These are phyloP conservation scores for Boeremia exigua DNA, from an alignment of 2,329 filamentous ascomycete species.

Conservation along the genomic window DNA sequence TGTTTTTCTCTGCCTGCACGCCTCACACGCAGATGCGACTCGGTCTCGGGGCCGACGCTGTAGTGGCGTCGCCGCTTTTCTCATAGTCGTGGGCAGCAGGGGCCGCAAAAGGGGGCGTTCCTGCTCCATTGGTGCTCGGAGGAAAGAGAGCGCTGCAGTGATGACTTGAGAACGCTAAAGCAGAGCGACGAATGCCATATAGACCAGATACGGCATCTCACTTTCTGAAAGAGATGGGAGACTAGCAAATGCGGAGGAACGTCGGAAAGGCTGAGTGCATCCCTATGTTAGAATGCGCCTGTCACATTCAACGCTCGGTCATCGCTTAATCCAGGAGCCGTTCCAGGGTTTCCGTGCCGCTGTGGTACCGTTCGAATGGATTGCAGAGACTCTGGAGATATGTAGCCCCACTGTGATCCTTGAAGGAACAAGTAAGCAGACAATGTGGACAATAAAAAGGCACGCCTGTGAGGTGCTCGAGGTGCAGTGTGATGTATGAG, in stretches of 20 bases:
- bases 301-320: neutral
- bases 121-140: slow-evolving; percentile 2
- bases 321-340: neutral
- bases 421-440: neutral
- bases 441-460: neutral
- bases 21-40: slow-evolving; percentile 7
- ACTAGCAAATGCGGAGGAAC: neutral
- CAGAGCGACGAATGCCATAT: neutral
- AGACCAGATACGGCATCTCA: neutral
- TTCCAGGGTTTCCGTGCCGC: slow-evolving; percentile 3
- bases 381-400: neutral
- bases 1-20: slow-evolving; percentile 7
- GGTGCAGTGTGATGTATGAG: neutral
- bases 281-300: neutral
- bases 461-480: neutral
- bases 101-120: slow-evolving; percentile 3
- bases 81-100: neutral
- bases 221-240: neutral
- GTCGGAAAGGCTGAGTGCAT: neutral
- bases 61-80: slow-evolving; percentile 2
- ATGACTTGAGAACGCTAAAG: neutral
- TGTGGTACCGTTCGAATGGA: neutral
- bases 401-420: neutral
- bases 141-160: neutral
- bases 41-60: slow-evolving; percentile 4